phyloP scores from a whole-genome alignment of 495 filamentous ascomycete species.

The Daldinia bambusicola region DNA sequence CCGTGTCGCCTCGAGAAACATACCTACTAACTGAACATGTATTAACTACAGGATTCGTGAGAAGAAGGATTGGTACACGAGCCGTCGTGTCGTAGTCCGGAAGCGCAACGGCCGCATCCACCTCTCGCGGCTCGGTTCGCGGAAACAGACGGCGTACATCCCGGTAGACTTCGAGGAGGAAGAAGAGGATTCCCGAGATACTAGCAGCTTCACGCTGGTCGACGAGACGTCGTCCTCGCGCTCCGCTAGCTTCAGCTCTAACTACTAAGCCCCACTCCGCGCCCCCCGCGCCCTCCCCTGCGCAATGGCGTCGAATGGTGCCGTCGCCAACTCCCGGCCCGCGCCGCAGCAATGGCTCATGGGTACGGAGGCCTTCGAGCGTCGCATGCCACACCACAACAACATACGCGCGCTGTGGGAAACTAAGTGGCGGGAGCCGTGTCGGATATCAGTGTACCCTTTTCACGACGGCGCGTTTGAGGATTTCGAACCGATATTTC shows the following conservation, averaged over 20 bases:
- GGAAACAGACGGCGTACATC: conserved; percentile 21
- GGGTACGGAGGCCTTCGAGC: conserved; percentile 61
- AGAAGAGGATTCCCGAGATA: conserved; percentile 15
- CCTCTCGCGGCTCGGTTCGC: conserved; percentile 38
- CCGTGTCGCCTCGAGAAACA: not conserved
- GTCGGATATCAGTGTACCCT: conserved; percentile 73
- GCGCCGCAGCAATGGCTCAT: conserved; percentile 50
- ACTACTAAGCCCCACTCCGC: conserved; percentile 6
- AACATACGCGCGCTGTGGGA: conserved; percentile 80
- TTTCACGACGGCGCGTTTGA: conserved; percentile 77
- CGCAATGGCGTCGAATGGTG: conserved; percentile 26
- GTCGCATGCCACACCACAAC: conserved; percentile 71
- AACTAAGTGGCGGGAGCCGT: conserved; percentile 80
- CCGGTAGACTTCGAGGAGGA: conserved; percentile 26
- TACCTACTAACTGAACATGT: not conserved
- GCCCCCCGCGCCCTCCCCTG: not conserved
- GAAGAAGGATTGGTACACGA: conserved; percentile 41
- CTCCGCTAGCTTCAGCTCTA: conserved; percentile 33
- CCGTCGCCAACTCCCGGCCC: conserved; percentile 4
- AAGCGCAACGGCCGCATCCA: conserved; percentile 45
- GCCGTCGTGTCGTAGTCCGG: conserved; percentile 38
- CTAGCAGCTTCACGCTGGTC: conserved; percentile 31
- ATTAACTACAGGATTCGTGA: conserved; percentile 31
- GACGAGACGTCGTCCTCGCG: conserved; percentile 26
- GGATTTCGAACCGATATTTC: conserved; percentile 80